Evolutionary conservation across 2,329 filamentous ascomycete species (phyloP).

Genomic region (Knoxdaviesia capensis): DNA sequence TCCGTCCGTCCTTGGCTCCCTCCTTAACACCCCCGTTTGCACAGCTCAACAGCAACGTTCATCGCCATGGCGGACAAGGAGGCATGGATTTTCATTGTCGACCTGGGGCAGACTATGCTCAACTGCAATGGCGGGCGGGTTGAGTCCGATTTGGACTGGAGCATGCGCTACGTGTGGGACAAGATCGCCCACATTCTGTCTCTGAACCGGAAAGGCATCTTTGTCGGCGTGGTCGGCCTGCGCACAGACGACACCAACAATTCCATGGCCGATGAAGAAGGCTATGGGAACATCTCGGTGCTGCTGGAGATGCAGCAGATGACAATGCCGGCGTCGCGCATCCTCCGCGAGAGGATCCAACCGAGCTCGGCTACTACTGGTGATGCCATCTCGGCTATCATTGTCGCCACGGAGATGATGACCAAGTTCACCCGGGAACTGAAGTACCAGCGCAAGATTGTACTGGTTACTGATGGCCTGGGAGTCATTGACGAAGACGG

Average conservation of each 20-base stretch:
- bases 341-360: constrained; percentile 41
- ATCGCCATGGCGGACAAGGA: constrained; percentile 73
- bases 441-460: constrained; percentile 63
- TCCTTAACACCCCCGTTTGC: not conserved
- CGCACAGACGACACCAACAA: constrained; percentile 63
- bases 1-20: too few relatives aligned
- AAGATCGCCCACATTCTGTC: constrained; percentile 53
- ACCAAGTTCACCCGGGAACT: constrained; percentile 57
- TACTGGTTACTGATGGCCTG: constrained; percentile 68
- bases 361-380: constrained; percentile 49
- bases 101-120: constrained; percentile 73
- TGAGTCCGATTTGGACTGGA: constrained; percentile 73
- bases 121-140: constrained; percentile 47
- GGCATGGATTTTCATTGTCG: constrained; percentile 78
- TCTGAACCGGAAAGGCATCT: constrained; percentile 45
- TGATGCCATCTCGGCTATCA: constrained; percentile 73
- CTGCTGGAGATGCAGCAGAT: constrained; percentile 45
- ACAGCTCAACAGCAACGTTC: not conserved
- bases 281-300: constrained; percentile 66
- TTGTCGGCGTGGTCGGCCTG: constrained; percentile 63
- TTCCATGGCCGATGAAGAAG: constrained; percentile 43
- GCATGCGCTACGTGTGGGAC: constrained; percentile 88
- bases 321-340: constrained; percentile 47
- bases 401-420: constrained; percentile 78
- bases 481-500: constrained; percentile 46